Evolutionary conservation across 2,329 filamentous ascomycete species (phyloP), one percentile per base, ranked within the genome.

Genomic region (Exophiala lecanii-corni): DNA sequence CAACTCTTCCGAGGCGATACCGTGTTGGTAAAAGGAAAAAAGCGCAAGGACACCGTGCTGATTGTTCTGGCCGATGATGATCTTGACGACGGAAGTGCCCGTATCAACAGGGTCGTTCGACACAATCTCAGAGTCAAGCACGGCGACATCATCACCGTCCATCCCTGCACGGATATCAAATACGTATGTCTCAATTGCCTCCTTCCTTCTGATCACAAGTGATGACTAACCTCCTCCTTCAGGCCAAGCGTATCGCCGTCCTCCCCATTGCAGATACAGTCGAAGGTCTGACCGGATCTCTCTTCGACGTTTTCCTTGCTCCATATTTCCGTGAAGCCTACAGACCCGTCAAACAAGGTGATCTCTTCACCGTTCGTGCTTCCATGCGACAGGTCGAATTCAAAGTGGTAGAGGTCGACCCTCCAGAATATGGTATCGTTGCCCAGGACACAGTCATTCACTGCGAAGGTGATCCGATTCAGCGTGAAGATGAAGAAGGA

Each of bases 311-410:
- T 60, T 98, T 94, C 81, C 89, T 98, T 56, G 92, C 92, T 47
- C 92, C 92, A 61, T 98, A 98, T 75, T 98, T 98, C 84, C 88
- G 91, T 61, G 92, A 98, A 78, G 91, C 92, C 53, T 98, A 98
- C 76, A 81, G 92, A 65, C 92, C 92, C 43, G 89, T 98, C 50
- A 84, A 89, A 65, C 92, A 97, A 76, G 92, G 92, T 60, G 92
- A 98, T 63, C 80, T 96, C 45, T 98, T 98, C 78, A 96, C 89
- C 66, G 88, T 92, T 50, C 85, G 92, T 61, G 92, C 91, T 71
- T 91, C 89, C 64, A 98, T 98, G 92, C 83, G 92, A 67, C 91
- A 96, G 70, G 92, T 98, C 25, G 92, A 98, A 65, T 98, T 98
- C 76, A 98, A 98, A 78, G 91, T 98, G 31, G 91, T 98, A 36